These are phyloP conservation scores for Stenocarpella maydis DNA, from an alignment of 2,329 filamentous ascomycete genomes.

Conservation along the genomic window DNA sequence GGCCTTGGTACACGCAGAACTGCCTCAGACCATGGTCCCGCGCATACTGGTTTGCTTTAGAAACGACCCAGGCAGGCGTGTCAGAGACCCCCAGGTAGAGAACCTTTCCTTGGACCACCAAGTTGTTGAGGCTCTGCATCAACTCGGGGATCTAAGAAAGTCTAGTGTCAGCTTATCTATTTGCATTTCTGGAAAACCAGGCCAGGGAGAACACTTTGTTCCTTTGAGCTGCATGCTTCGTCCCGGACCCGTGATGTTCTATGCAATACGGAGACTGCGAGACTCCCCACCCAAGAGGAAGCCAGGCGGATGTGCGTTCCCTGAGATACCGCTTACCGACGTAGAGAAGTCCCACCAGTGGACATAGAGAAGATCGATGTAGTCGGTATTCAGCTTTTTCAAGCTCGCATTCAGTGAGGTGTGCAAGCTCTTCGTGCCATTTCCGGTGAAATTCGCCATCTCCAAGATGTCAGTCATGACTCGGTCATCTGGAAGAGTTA, in stretches of 20 bases:
- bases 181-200: neutral
- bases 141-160: constrained; percentile 56
- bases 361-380: constrained; percentile 70
- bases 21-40: constrained; percentile 65
- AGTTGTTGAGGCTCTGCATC: constrained; percentile 65
- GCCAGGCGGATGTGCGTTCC: too few species aligned
- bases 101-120: constrained; percentile 62
- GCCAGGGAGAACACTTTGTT: neutral
- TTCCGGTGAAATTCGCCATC: constrained; percentile 63
- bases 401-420: constrained; percentile 64
- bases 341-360: constrained; percentile 67
- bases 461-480: neutral
- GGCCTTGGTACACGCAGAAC: constrained; percentile 72
- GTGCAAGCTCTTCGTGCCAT: constrained; percentile 68
- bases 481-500: neutral
- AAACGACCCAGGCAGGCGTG: constrained; percentile 74
- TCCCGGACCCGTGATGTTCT: neutral
- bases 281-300: too few species aligned
- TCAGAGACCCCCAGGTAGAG: constrained; percentile 70
- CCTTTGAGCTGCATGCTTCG: neutral
- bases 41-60: constrained; percentile 50
- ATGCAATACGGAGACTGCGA: too few species aligned
- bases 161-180: neutral
- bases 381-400: constrained; percentile 70
- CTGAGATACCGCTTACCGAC: constrained; percentile 37